Base-by-base conservation (phyloP, 2,329 filamentous ascomycete species). In the Trichoderma atroviride region DNA sequence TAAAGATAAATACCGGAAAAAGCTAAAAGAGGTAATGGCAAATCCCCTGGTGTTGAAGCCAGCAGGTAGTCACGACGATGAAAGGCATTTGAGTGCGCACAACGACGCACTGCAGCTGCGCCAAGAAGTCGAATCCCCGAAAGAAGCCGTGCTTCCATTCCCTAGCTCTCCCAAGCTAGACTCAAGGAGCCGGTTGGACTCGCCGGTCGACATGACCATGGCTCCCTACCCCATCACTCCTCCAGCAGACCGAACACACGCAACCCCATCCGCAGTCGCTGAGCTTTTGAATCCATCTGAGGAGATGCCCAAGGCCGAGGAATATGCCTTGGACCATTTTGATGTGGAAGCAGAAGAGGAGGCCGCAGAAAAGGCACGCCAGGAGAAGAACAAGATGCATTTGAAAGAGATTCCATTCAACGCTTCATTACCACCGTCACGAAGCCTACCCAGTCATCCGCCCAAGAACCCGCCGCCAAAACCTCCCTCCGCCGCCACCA, bases 1-100 rank as follows among this genome's bases (percentile, higher is more conserved):
- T 74, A 97, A 97, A 80, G 95, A 98, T 73, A 91, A 91, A 74
- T 98, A 98, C 78, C 89, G 92, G 75, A 94, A 91, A 79, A 97
- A 96, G 80, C 79, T 97, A 55, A 97, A 97, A 79, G 94, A 98
- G 68, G 80, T 88, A 10, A 79, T 89, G 75, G 79, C 84, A 0
- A 76, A 80, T 56, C 77, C 80, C 4, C 78, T 80, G 13, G 73
- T 78, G 4, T 74, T 80, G 3, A 75, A 72, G 27, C 71, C 76
- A 73, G 75, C 22, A 66, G 68, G 75, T n/a, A 64, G 67, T 31
- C 71, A 69, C 65, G 71, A 71, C 24, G 65, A 61, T 19, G 71
- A 72, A 10, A 70, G 71, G 22, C 70, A 70, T 29, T 31, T 53
- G 5, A 56, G 60, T 5, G 56, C 37, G 14, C 69, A 65, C 1